Percentiles rank a stretch among this genome's conserved stretches.
phyloP scores from a whole-genome alignment of 2,329 filamentous ascomycete species.

The Bipolaris zeicola region DNA sequence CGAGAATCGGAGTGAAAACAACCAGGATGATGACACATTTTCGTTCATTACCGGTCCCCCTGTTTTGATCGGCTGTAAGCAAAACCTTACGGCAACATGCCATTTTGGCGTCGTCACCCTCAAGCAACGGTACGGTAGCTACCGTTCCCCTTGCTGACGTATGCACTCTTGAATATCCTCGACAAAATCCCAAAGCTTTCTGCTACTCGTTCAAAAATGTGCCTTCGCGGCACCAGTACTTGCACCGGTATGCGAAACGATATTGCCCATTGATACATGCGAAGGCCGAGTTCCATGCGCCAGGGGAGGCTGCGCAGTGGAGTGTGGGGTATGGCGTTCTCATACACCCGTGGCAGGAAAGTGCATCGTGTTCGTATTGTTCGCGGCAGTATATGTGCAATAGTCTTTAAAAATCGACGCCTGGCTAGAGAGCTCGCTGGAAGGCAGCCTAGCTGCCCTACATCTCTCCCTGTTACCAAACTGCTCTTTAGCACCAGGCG shows the following conservation, averaged over 20 bases:
- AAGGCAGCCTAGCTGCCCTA: too few relatives aligned
- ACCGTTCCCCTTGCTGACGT: not conserved
- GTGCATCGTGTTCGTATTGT: slow-evolving; percentile 20
- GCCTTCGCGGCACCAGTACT: slow-evolving; percentile 11
- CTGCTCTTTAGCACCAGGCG: too few relatives aligned
- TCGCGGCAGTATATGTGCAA: slow-evolving; percentile 27
- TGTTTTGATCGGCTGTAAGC: too few relatives aligned
- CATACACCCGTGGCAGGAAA: slow-evolving; percentile 25
- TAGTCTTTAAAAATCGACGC: slow-evolving; percentile 20
- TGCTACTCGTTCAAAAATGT: slow-evolving; percentile 4
- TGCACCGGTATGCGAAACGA: slow-evolving; percentile 12
- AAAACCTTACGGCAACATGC: too few relatives aligned
- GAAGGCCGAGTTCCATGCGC: slow-evolving; percentile 23
- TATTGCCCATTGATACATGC: slow-evolving; percentile 18
- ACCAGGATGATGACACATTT: too few relatives aligned
- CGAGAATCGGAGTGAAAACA: too few relatives aligned
- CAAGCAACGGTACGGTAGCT: not conserved
- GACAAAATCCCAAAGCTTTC: not conserved
- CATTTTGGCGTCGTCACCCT: not conserved
- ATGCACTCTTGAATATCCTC: not conserved
- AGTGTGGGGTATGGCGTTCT: slow-evolving; percentile 13
- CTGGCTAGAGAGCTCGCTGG: too few relatives aligned
- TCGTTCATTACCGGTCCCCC: too few relatives aligned
- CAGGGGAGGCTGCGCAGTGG: slow-evolving; percentile 18
- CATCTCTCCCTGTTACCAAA: too few relatives aligned